Percentiles rank a stretch among this genome's conserved stretches.
Conservation (phyloP, 768 basidiomycete species). For the Termitomyces sp. region DNA sequence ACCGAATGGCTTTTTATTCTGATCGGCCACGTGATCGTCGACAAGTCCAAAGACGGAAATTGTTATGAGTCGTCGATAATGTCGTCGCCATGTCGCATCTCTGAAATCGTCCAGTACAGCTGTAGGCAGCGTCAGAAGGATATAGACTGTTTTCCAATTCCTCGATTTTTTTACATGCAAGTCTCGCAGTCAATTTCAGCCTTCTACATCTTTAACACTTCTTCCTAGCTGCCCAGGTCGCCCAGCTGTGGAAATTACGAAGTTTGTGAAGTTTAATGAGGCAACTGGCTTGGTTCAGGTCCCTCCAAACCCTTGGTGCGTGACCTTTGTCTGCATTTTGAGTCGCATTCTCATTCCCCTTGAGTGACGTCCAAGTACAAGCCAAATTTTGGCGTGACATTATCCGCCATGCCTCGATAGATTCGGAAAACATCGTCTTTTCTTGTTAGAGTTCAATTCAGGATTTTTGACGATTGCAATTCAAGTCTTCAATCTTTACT, state of each 20-base stretch:
- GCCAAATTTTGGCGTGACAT: constrained; percentile 18
- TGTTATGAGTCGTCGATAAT: background rate
- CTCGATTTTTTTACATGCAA: constrained; percentile 71
- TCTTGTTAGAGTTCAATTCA: background rate
- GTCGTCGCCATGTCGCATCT: constrained; percentile 41
- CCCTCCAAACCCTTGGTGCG: constrained; percentile 37
- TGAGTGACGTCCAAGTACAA: constrained; percentile 21
- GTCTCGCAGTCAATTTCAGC: constrained; percentile 14
- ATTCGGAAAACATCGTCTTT: background rate
- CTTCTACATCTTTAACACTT: background rate
- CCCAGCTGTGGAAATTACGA: constrained; percentile 70
- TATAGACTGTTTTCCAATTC: constrained; percentile 65
- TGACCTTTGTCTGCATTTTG: background rate
- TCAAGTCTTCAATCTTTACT: background rate
- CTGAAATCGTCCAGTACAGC: constrained; percentile 68
- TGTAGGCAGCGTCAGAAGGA: constrained; percentile 40
- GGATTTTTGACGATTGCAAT: background rate
- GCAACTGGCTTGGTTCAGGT: constrained; percentile 46
- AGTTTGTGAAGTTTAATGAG: constrained; percentile 40
- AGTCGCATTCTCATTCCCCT: background rate
- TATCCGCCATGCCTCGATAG: constrained; percentile 3
- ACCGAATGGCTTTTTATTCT: constrained; percentile 34
- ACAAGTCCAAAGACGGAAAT: background rate
- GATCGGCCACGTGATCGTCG: constrained; percentile 21
- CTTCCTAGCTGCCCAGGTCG: constrained; percentile 52